phyloP scores from a whole-genome alignment of 2,329 filamentous ascomycete genomes.

The Exophiala aquamarina region DNA sequence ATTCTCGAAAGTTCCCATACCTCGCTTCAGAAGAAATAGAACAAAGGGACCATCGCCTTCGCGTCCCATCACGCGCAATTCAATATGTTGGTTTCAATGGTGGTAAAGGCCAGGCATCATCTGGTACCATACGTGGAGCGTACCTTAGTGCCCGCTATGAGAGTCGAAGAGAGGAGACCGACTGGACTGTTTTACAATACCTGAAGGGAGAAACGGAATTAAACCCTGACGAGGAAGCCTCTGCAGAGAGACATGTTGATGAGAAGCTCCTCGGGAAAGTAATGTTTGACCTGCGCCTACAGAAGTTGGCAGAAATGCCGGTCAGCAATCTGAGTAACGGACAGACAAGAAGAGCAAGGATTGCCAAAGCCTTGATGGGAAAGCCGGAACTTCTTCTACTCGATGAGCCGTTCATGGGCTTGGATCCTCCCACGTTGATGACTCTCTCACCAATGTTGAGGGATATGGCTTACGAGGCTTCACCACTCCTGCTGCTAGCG shows the following conservation, averaged over 20 bases:
- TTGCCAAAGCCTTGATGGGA: slow-evolving; percentile 79
- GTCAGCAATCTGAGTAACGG: slow-evolving; percentile 92
- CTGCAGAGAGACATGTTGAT: slow-evolving; percentile 52
- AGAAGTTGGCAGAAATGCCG: slow-evolving; percentile 71
- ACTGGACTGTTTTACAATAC: slow-evolving; percentile 81
- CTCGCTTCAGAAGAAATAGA: slow-evolving; percentile 63
- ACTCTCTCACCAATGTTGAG: slow-evolving; percentile 70
- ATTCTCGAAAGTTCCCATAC: slow-evolving; percentile 75
- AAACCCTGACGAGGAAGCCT: slow-evolving; percentile 65
- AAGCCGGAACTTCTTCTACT: slow-evolving; percentile 79
- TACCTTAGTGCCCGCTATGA: slow-evolving; percentile 92
- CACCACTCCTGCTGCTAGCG: slow-evolving; percentile 73
- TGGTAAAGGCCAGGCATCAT: slow-evolving; percentile 59
- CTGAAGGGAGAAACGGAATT: slow-evolving; percentile 78
- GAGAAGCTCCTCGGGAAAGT: slow-evolving; percentile 59
- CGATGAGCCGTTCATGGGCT: slow-evolving; percentile 91
- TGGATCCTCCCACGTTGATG: slow-evolving; percentile 79
- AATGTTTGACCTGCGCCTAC: slow-evolving; percentile 67
- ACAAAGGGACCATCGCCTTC: slow-evolving; percentile 51
- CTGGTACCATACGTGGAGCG: slow-evolving; percentile 59
- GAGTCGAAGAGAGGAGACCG: slow-evolving; percentile 78
- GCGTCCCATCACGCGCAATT: slow-evolving; percentile 67
- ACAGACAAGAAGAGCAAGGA: slow-evolving; percentile 81
- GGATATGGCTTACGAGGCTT: slow-evolving; percentile 63
- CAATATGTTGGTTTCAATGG: slow-evolving; percentile 89